These are phyloP conservation scores for Fragaria iinumae DNA, from an alignment of 306 rosid species.

Conservation along the genomic window DNA sequence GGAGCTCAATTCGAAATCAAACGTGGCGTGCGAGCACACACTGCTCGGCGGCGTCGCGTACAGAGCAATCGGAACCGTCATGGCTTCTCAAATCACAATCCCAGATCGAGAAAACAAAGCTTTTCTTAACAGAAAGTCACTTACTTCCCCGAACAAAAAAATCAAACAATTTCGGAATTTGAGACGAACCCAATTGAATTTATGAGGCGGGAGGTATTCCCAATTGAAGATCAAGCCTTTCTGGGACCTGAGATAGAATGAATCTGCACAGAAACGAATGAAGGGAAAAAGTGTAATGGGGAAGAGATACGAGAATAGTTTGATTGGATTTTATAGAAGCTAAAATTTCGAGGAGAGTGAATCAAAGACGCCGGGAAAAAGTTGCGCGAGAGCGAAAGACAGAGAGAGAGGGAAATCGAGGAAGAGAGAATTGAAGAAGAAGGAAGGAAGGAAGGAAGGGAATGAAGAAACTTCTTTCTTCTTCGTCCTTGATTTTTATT, in stretches of 20 bases:
- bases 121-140: not conserved
- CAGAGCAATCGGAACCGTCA: slow-evolving; percentile 85
- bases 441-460: not conserved
- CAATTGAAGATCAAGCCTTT: not conserved
- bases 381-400: slow-evolving; percentile 30
- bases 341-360: slow-evolving; percentile 25
- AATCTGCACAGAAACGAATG: not conserved
- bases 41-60: slow-evolving; percentile 89
- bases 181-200: slow-evolving; percentile 13
- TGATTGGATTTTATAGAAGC: not conserved
- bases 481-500: slow-evolving; percentile 22
- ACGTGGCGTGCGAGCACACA: slow-evolving; percentile 72
- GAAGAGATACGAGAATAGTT: slow-evolving; percentile 11
- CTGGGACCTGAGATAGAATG: not conserved
- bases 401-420: slow-evolving; percentile 30
- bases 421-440: not conserved
- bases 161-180: not conserved
- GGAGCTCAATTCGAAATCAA: slow-evolving; percentile 73
- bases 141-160: not conserved
- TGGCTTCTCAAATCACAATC: slow-evolving; percentile 24
- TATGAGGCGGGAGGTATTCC: no score
- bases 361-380: slow-evolving; percentile 46
- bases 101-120: not conserved
- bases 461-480: slow-evolving; percentile 1
- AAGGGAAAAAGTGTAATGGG: not conserved